Percentiles rank a stretch among this genome's conserved stretches.
Conservation (phyloP, 2,329 filamentous ascomycete species). For the Pseudogymnoascus sp. region DNA sequence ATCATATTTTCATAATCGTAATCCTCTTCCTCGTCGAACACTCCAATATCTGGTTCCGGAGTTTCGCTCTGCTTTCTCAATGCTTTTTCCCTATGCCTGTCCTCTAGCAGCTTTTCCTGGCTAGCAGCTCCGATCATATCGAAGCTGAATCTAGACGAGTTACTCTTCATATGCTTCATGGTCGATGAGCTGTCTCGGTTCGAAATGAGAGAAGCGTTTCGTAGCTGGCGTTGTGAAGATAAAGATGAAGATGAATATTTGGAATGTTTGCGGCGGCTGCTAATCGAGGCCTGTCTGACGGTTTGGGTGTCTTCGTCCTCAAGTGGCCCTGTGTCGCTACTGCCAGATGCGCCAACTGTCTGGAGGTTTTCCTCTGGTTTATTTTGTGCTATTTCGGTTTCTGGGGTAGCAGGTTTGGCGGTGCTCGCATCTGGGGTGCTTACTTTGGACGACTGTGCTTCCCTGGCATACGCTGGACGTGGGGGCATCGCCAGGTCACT, state of each 20-base stretch:
- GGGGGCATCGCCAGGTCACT: constrained; percentile 25
- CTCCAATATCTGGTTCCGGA: constrained; percentile 29
- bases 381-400: constrained; percentile 17
- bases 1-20: constrained; percentile 59
- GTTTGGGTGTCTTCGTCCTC: constrained; percentile 13
- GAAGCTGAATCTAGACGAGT: constrained; percentile 74
- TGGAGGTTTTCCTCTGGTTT: constrained; percentile 16
- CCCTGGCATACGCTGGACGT: constrained; percentile 25
- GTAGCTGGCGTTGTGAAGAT: neutral
- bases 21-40: constrained; percentile 45
- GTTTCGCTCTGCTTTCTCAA: constrained; percentile 50
- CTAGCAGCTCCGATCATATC: constrained; percentile 68
- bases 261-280: constrained; percentile 17
- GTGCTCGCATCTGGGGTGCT: neutral
- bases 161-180: constrained; percentile 64
- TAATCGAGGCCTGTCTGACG: constrained; percentile 12
- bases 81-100: constrained; percentile 62
- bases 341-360: neutral
- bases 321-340: neutral
- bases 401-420: neutral
- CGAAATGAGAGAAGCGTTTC: constrained; percentile 44
- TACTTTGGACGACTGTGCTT: constrained; percentile 18
- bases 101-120: constrained; percentile 64
- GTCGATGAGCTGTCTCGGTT: constrained; percentile 39
- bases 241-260: constrained; percentile 32